Percentiles rank a stretch among this genome's conserved stretches.
These are phyloP conservation scores for Moesziomyces antarcticus DNA, from an alignment of 1,284 basidiomycete species.

Conservation along the genomic window DNA sequence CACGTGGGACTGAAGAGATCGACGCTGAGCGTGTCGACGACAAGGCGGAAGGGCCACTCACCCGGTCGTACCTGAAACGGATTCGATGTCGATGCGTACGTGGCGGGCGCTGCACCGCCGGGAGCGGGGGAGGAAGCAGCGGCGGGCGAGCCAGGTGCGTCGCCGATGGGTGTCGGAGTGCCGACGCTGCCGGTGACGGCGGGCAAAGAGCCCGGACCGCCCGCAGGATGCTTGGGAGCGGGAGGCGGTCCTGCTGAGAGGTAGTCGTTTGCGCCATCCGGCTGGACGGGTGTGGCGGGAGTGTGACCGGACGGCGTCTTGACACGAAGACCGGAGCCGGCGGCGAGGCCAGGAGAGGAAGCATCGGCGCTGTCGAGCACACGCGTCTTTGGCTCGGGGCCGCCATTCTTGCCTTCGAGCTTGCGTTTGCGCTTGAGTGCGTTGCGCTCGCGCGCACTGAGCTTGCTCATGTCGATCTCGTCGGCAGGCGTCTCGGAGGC, in stretches of 20 bases:
- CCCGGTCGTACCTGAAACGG: constrained; percentile 71
- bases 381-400: constrained; percentile 35
- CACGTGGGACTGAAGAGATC: constrained; percentile 86
- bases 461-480: constrained; percentile 61
- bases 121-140: constrained; percentile 30
- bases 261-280: constrained; percentile 25
- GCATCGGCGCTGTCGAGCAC: constrained; percentile 70
- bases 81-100: constrained; percentile 44
- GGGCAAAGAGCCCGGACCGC: constrained; percentile 38
- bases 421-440: constrained; percentile 91
- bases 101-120: constrained; percentile 23
- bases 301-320: constrained; percentile 42
- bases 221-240: constrained; percentile 38
- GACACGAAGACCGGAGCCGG: constrained; percentile 24
- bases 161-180: constrained; percentile 41
- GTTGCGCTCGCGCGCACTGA: constrained; percentile 82
- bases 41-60: constrained; percentile 87
- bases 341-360: constrained; percentile 16
- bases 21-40: constrained; percentile 83
- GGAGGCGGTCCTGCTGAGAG: constrained; percentile 28
- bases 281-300: constrained; percentile 31
- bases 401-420: constrained; percentile 74
- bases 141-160: constrained; percentile 28
- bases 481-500: constrained; percentile 32
- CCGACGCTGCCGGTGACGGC: constrained; percentile 35